Conservation (phyloP, 2,329 filamentous ascomycete genomes). For the Dothistroma pini region DNA sequence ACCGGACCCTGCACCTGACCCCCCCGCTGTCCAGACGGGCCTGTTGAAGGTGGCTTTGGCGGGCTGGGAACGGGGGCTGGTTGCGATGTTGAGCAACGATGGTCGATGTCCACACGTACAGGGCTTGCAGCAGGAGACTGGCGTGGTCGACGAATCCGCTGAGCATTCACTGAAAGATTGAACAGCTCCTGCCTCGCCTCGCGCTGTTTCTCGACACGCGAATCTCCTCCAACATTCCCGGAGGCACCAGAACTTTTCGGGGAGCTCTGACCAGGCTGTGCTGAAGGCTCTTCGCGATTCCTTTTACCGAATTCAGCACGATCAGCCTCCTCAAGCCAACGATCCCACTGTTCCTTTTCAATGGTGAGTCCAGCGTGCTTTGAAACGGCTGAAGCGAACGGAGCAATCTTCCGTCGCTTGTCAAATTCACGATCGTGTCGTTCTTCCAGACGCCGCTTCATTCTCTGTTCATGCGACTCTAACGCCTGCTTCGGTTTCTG, state of each 20-base stretch:
- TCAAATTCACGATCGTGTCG: background rate
- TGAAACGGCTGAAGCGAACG: background rate
- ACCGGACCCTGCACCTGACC: background rate
- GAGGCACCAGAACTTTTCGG: background rate
- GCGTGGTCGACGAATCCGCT: background rate
- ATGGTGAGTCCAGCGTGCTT: background rate
- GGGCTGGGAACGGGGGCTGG: background rate
- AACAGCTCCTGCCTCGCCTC: background rate
- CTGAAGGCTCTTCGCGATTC: background rate
- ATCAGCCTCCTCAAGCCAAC: background rate
- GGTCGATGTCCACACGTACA: background rate
- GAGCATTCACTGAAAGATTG: background rate
- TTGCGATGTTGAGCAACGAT: background rate
- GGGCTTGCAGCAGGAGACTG: background rate
- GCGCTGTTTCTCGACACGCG: background rate
- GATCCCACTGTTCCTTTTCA: background rate
- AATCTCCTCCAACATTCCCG: background rate
- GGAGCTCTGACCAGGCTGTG: background rate
- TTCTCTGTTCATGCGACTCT: background rate
- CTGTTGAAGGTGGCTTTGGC: background rate
- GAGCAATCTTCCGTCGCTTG: background rate
- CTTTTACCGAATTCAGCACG: background rate
- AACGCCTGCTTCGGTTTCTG: background rate
- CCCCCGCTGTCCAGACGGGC: background rate
- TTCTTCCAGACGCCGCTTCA: background rate